Evolutionary conservation across 441 rosid genomes (phyloP).

Genomic region (Codiaeum variegatum): DNA sequence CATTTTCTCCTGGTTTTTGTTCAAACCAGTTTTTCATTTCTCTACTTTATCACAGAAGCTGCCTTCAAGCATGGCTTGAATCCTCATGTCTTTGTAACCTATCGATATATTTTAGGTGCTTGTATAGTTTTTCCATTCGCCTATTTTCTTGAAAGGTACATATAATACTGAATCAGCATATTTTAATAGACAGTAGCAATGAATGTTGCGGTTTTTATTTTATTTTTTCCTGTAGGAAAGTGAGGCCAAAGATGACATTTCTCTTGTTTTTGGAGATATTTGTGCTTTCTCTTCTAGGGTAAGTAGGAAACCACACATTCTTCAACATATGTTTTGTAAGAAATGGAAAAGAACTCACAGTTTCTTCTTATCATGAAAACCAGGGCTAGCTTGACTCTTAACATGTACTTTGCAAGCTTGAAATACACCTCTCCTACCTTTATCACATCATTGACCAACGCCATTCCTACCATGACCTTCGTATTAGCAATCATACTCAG

Average conservation of each 20-base stretch:
- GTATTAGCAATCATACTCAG: slow-evolving; percentile 35
- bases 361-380: slow-evolving; percentile 5
- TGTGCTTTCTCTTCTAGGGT: slow-evolving; percentile 47
- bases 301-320: not conserved
- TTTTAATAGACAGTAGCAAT: not conserved
- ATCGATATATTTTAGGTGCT: slow-evolving; percentile 34
- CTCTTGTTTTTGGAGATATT: slow-evolving; percentile 38
- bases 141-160: slow-evolving; percentile 46
- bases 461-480: slow-evolving; percentile 38
- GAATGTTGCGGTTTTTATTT: not conserved
- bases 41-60: slow-evolving; percentile 43
- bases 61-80: slow-evolving; percentile 45
- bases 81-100: slow-evolving; percentile 43
- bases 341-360: slow-evolving; percentile 10
- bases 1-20: slow-evolving; percentile 34
- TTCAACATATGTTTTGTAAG: not conserved
- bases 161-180: too few species aligned
- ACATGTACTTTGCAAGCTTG: slow-evolving; percentile 51
- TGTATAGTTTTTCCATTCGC: slow-evolving; percentile 33
- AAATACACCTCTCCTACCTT: slow-evolving; percentile 43
- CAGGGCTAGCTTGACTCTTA: slow-evolving; percentile 42
- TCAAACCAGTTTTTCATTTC: slow-evolving; percentile 29
- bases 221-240: slow-evolving; percentile 27
- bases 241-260: slow-evolving; percentile 39
- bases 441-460: slow-evolving; percentile 39